Conservation (phyloP, 2,329 filamentous ascomycete species). For the Chalaropsis thielavioides region DNA sequence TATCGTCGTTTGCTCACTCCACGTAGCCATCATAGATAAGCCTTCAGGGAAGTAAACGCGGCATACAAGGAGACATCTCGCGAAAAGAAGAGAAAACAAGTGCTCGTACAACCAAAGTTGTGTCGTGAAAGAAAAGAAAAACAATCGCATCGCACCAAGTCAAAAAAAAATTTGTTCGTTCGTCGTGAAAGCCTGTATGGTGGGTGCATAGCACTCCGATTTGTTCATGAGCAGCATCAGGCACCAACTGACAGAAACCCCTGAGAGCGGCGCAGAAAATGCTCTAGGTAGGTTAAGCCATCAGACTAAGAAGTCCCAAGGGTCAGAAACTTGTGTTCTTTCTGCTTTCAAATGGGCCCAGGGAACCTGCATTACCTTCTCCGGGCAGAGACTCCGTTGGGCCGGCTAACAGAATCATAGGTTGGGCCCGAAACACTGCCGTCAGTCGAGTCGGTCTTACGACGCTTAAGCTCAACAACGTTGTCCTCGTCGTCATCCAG, state of each 20-base stretch:
- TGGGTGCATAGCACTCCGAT: background rate
- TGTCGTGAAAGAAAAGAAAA: conserved; percentile 10
- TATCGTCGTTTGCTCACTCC: conserved; percentile 6
- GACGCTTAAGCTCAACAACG: conserved; percentile 56
- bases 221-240: too few species aligned
- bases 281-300: conserved; percentile 16
- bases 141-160: background rate
- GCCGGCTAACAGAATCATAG: conserved; percentile 37
- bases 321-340: conserved; percentile 19
- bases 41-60: conserved; percentile 4
- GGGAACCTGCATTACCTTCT: conserved; percentile 25
- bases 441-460: conserved; percentile 52
- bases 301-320: conserved; percentile 17
- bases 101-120: conserved; percentile 2
- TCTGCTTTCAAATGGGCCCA: conserved; percentile 9
- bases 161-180: conserved; percentile 1
- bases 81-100: conserved; percentile 14
- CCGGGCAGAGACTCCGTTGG: conserved; percentile 30
- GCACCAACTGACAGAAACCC: background rate
- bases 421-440: conserved; percentile 35
- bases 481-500: conserved; percentile 46
- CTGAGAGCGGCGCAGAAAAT: conserved; percentile 1
- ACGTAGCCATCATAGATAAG: background rate
- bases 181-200: background rate
- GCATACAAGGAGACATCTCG: conserved; percentile 10